Percentiles rank a stretch among this genome's conserved stretches.
Conservation (phyloP, 1,139 yeast species). For the Hansenula sp. region DNA sequence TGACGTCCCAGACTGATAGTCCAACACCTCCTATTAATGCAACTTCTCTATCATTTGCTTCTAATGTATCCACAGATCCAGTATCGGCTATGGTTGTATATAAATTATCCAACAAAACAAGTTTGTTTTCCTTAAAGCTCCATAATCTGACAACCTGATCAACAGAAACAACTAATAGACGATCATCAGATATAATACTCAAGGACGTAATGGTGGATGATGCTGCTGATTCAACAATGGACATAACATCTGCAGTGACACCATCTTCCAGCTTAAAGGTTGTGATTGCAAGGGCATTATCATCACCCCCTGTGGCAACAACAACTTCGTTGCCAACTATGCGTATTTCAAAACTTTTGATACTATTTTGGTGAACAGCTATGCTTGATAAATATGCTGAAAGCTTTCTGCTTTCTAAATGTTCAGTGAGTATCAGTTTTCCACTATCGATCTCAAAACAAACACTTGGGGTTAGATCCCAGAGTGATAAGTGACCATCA, state of each 20-base stretch:
- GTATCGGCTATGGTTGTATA: conserved; percentile 91
- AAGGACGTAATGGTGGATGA: conserved; percentile 82
- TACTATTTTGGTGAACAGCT: conserved; percentile 78
- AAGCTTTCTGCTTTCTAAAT: background rate
- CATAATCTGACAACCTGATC: conserved; percentile 76
- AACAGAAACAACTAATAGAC: conserved; percentile 42
- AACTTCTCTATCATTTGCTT: conserved; percentile 23
- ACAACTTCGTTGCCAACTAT: conserved; percentile 17
- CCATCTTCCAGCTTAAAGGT: conserved; percentile 26
- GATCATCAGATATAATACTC: conserved; percentile 24
- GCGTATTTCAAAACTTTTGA: conserved; percentile 45
- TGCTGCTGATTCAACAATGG: conserved; percentile 57
- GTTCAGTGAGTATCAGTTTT: conserved; percentile 4
- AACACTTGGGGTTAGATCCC: conserved; percentile 40
- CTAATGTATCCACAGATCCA: conserved; percentile 55
- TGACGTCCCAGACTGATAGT: conserved; percentile 46
- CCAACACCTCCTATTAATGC: conserved; percentile 71
- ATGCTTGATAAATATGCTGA: conserved; percentile 32
- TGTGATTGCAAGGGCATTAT: conserved; percentile 62
- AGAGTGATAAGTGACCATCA: conserved; percentile 71
- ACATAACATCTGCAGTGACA: conserved; percentile 23
- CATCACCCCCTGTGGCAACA: conserved; percentile 83
- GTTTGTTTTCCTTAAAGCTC: conserved; percentile 33
- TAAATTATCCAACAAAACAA: conserved; percentile 37
- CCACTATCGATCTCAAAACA: conserved; percentile 14